Percentiles rank a stretch among this genome's conserved stretches.
These are phyloP conservation scores for Vanrija pseudolonga DNA, from an alignment of 1,284 basidiomycete genomes.

Conservation along the genomic window DNA sequence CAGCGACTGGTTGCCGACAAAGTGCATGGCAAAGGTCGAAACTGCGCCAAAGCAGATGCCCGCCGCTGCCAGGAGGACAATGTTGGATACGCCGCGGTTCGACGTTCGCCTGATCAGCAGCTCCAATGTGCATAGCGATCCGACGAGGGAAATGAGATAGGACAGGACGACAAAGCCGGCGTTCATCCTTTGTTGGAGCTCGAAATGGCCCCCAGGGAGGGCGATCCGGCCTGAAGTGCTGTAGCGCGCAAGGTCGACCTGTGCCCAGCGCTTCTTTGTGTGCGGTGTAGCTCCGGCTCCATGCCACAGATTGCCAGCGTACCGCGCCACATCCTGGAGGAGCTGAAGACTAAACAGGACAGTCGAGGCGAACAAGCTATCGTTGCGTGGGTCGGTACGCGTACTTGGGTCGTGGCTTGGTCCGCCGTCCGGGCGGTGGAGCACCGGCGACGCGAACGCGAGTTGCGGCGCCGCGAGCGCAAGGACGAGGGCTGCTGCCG, in stretches of 20 bases:
- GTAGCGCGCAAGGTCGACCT: neutral
- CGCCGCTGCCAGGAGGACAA: conserved; percentile 44
- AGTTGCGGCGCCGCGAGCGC: conserved; percentile 30
- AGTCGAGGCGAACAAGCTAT: neutral
- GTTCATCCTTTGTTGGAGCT: conserved; percentile 39
- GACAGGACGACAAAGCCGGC: conserved; percentile 49
- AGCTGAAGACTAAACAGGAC: neutral
- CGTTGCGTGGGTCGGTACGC: neutral
- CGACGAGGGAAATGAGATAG: conserved; percentile 49
- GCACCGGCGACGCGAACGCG: conserved; percentile 13
- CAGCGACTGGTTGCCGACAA: conserved; percentile 51
- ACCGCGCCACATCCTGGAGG: neutral
- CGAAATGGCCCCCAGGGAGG: conserved; percentile 22
- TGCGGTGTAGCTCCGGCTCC: neutral
- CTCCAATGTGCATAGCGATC: conserved; percentile 50
- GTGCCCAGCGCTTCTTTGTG: neutral
- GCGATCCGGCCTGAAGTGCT: neutral
- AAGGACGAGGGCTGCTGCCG: conserved; percentile 18
- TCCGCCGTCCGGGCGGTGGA: neutral
- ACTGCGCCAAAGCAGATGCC: conserved; percentile 51
- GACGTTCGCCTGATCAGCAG: conserved; percentile 49
- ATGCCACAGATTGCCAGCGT: neutral
- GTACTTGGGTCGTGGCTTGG: conserved; percentile 8
- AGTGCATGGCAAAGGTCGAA: conserved; percentile 51
- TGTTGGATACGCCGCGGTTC: conserved; percentile 47